These are phyloP conservation scores for Hypomontagnella submonticulosa DNA, from an alignment of 495 filamentous ascomycete genomes.

Conservation along the genomic window DNA sequence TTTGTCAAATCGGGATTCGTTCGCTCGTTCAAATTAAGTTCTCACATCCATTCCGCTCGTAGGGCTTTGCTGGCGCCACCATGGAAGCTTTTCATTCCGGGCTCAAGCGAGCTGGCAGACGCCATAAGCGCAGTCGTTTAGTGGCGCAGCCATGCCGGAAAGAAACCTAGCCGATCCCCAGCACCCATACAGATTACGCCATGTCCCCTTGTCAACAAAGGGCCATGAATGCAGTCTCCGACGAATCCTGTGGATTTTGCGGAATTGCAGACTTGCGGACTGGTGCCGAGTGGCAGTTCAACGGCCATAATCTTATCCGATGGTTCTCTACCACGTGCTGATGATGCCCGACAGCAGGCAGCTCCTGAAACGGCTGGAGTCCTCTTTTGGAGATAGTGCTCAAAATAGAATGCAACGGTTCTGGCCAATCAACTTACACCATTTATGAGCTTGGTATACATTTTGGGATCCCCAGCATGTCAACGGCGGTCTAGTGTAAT, in stretches of 20 bases:
- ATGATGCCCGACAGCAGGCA: constrained; percentile 13
- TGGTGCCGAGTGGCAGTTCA: constrained; percentile 21
- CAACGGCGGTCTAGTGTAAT: background rate
- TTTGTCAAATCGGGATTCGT: constrained; percentile 10
- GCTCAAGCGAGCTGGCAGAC: constrained; percentile 4
- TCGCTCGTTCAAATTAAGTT: constrained; percentile 1
- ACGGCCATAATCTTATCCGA: constrained; percentile 21
- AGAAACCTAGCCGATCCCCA: background rate
- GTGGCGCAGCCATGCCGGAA: constrained; percentile 21
- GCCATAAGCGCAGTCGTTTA: background rate
- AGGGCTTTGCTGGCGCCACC: constrained; percentile 16
- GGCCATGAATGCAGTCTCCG: no score
- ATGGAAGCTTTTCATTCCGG: constrained; percentile 16
- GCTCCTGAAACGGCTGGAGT: background rate
- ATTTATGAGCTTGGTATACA: constrained; percentile 11
- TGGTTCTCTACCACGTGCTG: constrained; percentile 10
- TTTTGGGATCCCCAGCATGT: constrained; percentile 3
- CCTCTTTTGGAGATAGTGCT: constrained; percentile 5
- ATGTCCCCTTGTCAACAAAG: no score
- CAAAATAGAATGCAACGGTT: constrained; percentile 24
- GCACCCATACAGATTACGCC: no score
- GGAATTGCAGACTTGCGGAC: no score
- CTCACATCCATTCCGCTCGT: constrained; percentile 5
- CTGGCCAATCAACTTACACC: constrained; percentile 33
- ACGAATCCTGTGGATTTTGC: constrained; percentile 2